phyloP scores from a whole-genome alignment of 257 asterid species.

The Fraxinus cuspidata region DNA sequence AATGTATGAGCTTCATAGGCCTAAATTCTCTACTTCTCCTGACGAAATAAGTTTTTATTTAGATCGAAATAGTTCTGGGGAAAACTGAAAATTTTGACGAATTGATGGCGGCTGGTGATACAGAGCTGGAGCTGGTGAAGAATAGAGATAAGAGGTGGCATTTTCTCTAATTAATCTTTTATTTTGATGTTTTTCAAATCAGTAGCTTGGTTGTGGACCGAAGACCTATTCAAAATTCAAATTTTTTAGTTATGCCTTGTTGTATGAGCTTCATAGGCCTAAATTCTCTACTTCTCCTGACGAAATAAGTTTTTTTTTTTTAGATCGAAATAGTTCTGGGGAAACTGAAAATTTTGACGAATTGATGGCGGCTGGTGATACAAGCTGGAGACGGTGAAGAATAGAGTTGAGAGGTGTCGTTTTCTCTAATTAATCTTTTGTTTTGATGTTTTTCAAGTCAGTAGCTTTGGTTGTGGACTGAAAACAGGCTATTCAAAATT shows the following conservation, averaged over 20 bases:
- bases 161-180: too few species aligned
- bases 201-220: too few species aligned
- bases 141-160: constrained; percentile 22
- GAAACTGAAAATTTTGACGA: constrained; percentile 44
- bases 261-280: neutral
- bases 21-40: neutral
- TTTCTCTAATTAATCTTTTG: constrained; percentile 4
- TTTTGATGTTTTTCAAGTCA: neutral
- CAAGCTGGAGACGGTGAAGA: constrained; percentile 34
- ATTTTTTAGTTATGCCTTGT: too few species aligned
- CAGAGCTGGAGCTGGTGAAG: constrained; percentile 34
- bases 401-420: constrained; percentile 18
- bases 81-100: constrained; percentile 44
- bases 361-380: constrained; percentile 40
- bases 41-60: neutral
- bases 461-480: neutral
- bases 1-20: neutral
- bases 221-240: too few species aligned
- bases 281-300: neutral
- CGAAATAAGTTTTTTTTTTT: neutral
- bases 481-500: constrained; percentile 1
- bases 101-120: constrained; percentile 40
- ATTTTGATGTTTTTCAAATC: too few species aligned
- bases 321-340: constrained; percentile 44
- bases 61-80: constrained; percentile 45